Conservation (phyloP, 2,329 filamentous ascomycete species). For the Cryphonectria parasitica region DNA sequence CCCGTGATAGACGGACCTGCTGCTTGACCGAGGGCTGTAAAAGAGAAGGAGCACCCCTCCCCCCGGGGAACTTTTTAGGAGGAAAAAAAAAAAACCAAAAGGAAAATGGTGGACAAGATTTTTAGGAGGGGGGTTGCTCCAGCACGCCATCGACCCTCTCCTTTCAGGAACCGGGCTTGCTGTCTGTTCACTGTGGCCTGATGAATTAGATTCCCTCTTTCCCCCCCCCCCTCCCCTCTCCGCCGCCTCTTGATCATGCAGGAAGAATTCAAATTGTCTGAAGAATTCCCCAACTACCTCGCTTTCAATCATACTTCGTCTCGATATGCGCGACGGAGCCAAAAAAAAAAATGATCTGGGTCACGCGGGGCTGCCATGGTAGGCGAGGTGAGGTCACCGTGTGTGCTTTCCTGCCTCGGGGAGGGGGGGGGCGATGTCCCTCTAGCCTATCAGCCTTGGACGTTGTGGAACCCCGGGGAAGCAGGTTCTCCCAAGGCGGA, state of each 20-base stretch:
- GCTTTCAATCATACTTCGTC: not conserved
- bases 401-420: not conserved
- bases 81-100: not conserved
- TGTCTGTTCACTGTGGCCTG: not conserved
- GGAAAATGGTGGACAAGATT: no score
- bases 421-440: not conserved
- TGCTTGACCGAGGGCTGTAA: not conserved
- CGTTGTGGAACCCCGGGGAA: not conserved
- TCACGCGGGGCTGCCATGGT: not conserved
- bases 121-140: not conserved
- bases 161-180: not conserved
- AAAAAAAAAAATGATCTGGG: not conserved
- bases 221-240: not conserved
- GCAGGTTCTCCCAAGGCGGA: not conserved
- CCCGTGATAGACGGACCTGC: not conserved
- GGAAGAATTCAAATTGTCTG: not conserved
- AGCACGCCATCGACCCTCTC: not conserved
- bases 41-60: not conserved
- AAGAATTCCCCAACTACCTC: not conserved
- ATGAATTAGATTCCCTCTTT: not conserved
- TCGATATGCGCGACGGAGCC: not conserved
- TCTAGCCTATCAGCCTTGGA: not conserved
- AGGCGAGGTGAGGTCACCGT: slow-evolving; percentile 6
- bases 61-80: no score
- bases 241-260: not conserved